Conservation (phyloP, 768 basidiomycete genomes). For the Russula vinacea region DNA sequence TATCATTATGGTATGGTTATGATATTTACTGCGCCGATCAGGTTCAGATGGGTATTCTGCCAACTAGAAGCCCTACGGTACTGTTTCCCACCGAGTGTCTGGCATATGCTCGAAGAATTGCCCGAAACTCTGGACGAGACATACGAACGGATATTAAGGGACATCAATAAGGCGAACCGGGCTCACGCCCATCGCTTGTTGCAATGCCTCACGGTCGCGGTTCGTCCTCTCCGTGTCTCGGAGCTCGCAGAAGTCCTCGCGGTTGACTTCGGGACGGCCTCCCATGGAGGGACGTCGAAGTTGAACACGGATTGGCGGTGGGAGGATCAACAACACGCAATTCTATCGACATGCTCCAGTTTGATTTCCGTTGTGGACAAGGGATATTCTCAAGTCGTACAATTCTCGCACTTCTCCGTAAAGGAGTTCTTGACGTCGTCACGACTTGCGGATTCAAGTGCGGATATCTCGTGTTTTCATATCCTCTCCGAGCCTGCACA, state of each 20-base stretch:
- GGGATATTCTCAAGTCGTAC: neutral
- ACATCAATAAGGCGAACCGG: neutral
- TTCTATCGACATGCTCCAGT: neutral
- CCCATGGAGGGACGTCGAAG: neutral
- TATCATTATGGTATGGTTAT: no score
- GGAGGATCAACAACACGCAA: conserved; percentile 3
- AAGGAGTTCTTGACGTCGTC: conserved; percentile 3
- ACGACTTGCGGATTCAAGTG: neutral
- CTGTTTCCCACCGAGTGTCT: neutral
- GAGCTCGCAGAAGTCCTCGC: conserved; percentile 17
- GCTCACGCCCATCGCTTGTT: conserved; percentile 3
- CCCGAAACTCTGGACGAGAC: conserved; percentile 7
- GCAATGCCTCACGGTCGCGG: conserved; percentile 1
- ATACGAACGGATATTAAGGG: conserved; percentile 11
- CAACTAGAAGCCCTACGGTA: conserved; percentile 7
- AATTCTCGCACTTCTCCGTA: conserved; percentile 13
- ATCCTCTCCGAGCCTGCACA: neutral
- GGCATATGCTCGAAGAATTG: neutral
- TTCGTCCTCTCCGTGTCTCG: conserved; percentile 2
- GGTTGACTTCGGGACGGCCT: neutral
- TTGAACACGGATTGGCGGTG: neutral
- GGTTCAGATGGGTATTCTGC: conserved; percentile 4
- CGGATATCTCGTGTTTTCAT: conserved; percentile 2
- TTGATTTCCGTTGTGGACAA: neutral
- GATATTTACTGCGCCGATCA: neutral